Evolutionary conservation across 225 moss, liverwort and hornwort genomes (phyloP).

Genomic region (Climacium dendroides): DNA sequence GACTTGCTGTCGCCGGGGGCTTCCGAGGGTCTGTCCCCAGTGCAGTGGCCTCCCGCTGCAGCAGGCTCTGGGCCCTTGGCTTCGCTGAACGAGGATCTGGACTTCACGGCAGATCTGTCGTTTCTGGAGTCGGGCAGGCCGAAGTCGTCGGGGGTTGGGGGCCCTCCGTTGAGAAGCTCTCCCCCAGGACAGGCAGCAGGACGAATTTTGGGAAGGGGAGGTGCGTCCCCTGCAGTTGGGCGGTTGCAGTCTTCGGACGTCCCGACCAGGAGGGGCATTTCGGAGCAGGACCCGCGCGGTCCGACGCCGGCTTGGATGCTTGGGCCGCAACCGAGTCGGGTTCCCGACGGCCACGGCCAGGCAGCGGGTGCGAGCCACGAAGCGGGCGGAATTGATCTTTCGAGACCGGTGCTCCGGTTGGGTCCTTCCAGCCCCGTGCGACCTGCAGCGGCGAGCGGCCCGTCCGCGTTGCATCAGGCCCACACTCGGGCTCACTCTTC

Average conservation of each 20-base stretch:
- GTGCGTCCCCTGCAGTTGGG: not conserved
- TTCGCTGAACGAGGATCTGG: not conserved
- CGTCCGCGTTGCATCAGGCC: not conserved
- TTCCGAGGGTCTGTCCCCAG: not conserved
- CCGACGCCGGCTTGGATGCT: slow-evolving; percentile 6
- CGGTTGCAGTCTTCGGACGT: not conserved
- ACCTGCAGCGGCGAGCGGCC: not conserved
- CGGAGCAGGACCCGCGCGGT: not conserved
- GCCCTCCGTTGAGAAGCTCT: not conserved
- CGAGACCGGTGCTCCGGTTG: not conserved
- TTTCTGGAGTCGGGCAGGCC: not conserved
- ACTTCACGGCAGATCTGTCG: not conserved
- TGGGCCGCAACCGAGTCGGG: not conserved
- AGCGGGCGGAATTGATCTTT: not conserved
- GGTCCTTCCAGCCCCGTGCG: not conserved
- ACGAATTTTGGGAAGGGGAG: not conserved
- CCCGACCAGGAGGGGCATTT: not conserved
- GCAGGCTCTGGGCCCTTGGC: slow-evolving; percentile 1
- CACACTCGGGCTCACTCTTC: not conserved
- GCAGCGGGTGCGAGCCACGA: not conserved
- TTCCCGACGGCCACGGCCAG: not conserved
- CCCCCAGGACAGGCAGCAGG: not conserved
- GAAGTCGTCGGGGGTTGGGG: not conserved
- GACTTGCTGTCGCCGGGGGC: not conserved
- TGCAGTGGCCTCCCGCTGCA: slow-evolving; percentile 5